These are phyloP conservation scores for Skeletonema potamos DNA, from an alignment of 108 stramenopile species.

Conservation along the genomic window DNA sequence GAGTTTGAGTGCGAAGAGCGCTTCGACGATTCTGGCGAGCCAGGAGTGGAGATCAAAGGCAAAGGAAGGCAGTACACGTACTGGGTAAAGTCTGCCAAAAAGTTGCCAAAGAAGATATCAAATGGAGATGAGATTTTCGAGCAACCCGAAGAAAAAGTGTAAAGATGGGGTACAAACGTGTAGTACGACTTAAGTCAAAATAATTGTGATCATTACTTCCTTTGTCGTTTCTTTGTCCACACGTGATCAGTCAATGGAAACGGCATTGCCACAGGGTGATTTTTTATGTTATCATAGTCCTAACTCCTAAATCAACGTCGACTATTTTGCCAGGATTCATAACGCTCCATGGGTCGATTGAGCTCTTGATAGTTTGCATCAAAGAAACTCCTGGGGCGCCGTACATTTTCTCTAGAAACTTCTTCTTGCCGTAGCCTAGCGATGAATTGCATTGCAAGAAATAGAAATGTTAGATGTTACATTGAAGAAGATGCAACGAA, in stretches of 20 bases:
- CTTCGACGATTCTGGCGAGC: slow-evolving; percentile 19
- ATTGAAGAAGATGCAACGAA: too few relatives aligned
- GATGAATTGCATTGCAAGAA: too few relatives aligned
- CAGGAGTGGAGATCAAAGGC: slow-evolving; percentile 44
- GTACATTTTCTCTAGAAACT: slow-evolving; percentile 82
- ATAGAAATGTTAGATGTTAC: too few relatives aligned
- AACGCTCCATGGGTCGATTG: slow-evolving; percentile 88
- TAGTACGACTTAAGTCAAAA: background rate
- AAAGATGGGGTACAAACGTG: background rate
- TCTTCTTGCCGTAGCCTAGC: slow-evolving; percentile 90
- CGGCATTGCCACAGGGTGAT: too few relatives aligned
- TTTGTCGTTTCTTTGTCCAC: too few relatives aligned
- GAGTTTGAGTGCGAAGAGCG: slow-evolving; percentile 32
- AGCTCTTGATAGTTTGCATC: slow-evolving; percentile 85
- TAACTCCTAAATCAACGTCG: slow-evolving; percentile 1
- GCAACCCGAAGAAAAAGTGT: background rate
- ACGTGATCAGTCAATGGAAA: too few relatives aligned
- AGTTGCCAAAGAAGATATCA: too few relatives aligned
- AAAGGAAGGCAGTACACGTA: slow-evolving; percentile 42
- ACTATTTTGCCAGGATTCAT: slow-evolving; percentile 96
- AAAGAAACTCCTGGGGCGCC: slow-evolving; percentile 77
- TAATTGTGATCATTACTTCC: too few relatives aligned
- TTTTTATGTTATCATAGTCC: too few relatives aligned
- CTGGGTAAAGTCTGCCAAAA: slow-evolving; percentile 33
- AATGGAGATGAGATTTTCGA: background rate